Conservation (phyloP, 2,329 filamentous ascomycete species). For the Pestalotiopsis sp. region DNA sequence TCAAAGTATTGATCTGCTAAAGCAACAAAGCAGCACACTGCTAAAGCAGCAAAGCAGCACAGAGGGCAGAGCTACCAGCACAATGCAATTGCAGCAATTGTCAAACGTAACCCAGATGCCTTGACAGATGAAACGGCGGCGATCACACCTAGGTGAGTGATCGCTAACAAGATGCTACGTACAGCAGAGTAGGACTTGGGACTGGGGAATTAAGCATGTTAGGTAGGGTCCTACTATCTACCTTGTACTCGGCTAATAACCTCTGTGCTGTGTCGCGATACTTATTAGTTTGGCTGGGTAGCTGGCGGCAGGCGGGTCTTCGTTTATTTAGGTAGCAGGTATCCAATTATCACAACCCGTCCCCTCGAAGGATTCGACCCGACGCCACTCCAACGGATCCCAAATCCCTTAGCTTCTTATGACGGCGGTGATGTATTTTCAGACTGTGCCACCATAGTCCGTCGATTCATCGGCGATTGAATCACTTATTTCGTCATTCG, state of each 20-base stretch:
- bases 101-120: background rate
- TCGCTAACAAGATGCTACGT: background rate
- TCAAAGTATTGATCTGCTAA: background rate
- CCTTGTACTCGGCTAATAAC: background rate
- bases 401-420: background rate
- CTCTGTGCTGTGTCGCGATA: background rate
- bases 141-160: background rate
- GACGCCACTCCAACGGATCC: background rate
- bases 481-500: background rate
- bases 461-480: background rate
- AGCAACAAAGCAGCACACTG: background rate
- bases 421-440: background rate
- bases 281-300: background rate
- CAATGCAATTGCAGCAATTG: background rate
- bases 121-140: background rate
- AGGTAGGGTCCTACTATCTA: background rate
- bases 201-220: background rate
- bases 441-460: background rate
- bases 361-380: background rate
- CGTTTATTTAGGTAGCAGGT: background rate
- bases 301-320: background rate
- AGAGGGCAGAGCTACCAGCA: background rate
- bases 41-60: background rate
- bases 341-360: background rate
- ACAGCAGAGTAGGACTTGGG: background rate